phyloP scores from a whole-genome alignment of 148 eudicot genomes.

The Chenopodium quinoa region DNA sequence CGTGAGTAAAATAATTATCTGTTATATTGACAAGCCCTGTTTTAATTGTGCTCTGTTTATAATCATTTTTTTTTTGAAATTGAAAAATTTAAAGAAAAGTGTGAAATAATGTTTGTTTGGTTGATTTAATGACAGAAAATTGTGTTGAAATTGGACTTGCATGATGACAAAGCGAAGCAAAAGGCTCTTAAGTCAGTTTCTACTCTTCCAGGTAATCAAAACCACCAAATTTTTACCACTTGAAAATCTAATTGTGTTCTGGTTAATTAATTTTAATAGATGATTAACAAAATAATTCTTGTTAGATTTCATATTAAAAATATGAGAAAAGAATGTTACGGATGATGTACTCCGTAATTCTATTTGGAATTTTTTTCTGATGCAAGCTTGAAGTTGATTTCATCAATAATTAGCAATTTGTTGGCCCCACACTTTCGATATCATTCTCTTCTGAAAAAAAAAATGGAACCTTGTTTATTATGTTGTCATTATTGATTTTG shows the following conservation, averaged over 20 bases:
- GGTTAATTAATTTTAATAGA: background rate
- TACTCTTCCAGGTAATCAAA: constrained; percentile 54
- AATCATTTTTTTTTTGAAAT: background rate
- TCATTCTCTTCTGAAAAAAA: background rate
- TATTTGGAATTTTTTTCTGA: constrained; percentile 10
- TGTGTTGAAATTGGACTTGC: constrained; percentile 63
- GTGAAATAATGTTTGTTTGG: background rate
- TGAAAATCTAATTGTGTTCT: background rate
- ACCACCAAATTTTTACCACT: background rate
- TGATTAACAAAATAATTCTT: background rate
- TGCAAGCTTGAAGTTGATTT: constrained; percentile 13
- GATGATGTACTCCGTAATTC: background rate
- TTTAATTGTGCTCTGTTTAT: background rate
- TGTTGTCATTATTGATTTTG: too few species aligned
- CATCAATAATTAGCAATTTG: background rate
- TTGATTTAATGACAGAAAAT: constrained; percentile 49
- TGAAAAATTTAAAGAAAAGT: background rate
- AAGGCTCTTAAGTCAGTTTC: constrained; percentile 78
- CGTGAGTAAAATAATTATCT: too few species aligned
- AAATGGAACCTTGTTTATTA: too few species aligned
- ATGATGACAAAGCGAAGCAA: constrained; percentile 67
- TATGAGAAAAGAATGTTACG: background rate
- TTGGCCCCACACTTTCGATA: background rate
- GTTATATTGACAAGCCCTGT: background rate
- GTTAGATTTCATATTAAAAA: background rate